Evolutionary conservation across 306 rosid species (phyloP).

Genomic region (Alnus glutinosa): DNA sequence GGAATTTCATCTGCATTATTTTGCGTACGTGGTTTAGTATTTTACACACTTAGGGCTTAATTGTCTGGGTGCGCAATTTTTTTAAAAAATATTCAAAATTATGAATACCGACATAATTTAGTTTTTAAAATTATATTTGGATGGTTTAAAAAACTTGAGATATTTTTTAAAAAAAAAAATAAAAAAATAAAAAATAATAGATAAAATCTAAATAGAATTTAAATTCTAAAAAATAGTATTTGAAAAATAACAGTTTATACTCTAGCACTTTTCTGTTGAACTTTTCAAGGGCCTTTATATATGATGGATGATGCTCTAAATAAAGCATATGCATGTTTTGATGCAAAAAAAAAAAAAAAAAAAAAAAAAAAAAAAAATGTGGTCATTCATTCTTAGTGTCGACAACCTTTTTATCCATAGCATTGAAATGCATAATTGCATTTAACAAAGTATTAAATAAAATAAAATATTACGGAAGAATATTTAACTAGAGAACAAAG

Average conservation of each 20-base stretch:
- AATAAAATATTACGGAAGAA: no score
- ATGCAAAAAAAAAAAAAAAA: not conserved
- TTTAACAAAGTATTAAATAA: no score
- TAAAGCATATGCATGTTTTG: conserved; percentile 18
- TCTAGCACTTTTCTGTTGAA: not conserved
- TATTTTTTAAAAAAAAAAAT: no score
- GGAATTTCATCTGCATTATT: not conserved
- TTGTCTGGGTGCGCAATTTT: no score
- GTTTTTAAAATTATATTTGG: no score
- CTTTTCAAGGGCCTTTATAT: not conserved
- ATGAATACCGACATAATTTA: no score
- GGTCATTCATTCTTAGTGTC: conserved; percentile 61
- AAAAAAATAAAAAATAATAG: no score
- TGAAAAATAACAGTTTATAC: not conserved
- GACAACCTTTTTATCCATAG: conserved; percentile 40
- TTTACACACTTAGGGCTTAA: not conserved
- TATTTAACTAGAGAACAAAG: no score
- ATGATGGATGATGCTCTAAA: conserved; percentile 5
- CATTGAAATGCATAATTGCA: conserved; percentile 15
- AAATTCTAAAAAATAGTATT: no score
- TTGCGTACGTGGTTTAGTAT: not conserved
- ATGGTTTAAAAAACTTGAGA: no score
- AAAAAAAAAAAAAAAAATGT: not conserved
- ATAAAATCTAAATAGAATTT: no score
- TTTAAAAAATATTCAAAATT: no score